phyloP scores from a whole-genome alignment of 805 yeast species.

The Candida yuanshanica region DNA sequence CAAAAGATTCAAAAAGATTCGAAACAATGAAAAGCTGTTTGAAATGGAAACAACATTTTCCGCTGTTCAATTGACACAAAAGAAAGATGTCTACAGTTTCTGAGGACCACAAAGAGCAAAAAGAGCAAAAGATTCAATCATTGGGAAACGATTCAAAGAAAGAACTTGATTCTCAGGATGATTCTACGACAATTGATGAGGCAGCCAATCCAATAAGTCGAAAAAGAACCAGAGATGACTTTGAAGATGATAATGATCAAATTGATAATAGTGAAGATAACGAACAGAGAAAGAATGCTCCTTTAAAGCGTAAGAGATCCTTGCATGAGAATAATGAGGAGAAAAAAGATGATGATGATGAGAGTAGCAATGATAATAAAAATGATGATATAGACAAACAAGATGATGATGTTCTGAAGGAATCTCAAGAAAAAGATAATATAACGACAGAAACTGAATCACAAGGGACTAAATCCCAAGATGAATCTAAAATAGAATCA shows the following conservation, averaged over 20 bases:
- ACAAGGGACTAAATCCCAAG: not conserved
- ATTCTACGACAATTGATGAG: not conserved
- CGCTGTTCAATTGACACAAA: too few relatives aligned
- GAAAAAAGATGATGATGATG: constrained; percentile 2
- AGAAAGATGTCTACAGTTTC: too few relatives aligned
- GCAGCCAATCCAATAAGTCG: constrained; percentile 9
- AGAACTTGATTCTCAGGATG: too few relatives aligned
- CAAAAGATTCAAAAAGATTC: not conserved
- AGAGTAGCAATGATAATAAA: too few relatives aligned
- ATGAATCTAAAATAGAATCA: not conserved
- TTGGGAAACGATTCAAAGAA: too few relatives aligned
- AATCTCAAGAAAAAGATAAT: not conserved
- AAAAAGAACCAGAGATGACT: constrained; percentile 25
- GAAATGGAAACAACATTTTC: too few relatives aligned
- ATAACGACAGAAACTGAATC: not conserved
- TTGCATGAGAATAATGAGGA: constrained; percentile 5
- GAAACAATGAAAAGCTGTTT: not conserved
- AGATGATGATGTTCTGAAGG: too few relatives aligned
- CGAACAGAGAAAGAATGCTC: constrained; percentile 6
- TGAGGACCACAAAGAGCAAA: too few relatives aligned
- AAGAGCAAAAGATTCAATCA: too few relatives aligned
- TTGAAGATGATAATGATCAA: constrained; percentile 17
- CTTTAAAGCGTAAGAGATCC: constrained; percentile 5
- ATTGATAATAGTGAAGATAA: constrained; percentile 21
- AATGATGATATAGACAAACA: too few relatives aligned